These are phyloP conservation scores for Coemansia sp. DNA, from an alignment of 192 early-diverging fungal genomes.

Conservation along the genomic window DNA sequence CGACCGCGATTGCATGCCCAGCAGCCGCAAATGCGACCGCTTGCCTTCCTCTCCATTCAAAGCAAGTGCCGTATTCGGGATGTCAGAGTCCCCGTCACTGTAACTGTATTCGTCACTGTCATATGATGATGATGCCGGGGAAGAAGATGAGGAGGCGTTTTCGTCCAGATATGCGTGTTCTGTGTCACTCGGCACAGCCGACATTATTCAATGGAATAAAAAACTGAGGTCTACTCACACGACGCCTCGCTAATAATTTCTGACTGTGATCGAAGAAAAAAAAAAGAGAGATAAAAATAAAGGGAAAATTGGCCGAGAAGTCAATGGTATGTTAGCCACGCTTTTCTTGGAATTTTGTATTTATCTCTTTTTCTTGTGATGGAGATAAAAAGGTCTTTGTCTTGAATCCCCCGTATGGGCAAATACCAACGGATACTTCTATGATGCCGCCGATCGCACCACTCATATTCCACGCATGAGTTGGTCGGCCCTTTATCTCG, in stretches of 20 bases:
- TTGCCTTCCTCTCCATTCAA: background rate
- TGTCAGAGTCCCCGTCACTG: background rate
- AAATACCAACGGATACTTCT: background rate
- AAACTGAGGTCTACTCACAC: too few species aligned
- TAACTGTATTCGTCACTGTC: background rate
- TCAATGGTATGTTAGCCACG: background rate
- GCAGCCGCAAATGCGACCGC: slow-evolving; percentile 11
- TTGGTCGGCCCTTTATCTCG: background rate
- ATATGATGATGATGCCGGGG: background rate
- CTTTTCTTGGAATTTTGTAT: too few species aligned
- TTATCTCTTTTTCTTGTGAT: too few species aligned
- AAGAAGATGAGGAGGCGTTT: background rate
- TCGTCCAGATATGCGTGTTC: slow-evolving; percentile 1
- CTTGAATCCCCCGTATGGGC: slow-evolving; percentile 2
- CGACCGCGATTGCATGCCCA: slow-evolving; percentile 35
- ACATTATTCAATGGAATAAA: slow-evolving; percentile 1
- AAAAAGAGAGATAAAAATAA: background rate
- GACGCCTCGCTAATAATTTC: background rate
- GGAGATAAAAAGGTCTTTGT: too few species aligned
- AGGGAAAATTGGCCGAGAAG: background rate
- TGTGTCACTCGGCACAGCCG: background rate
- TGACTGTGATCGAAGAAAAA: background rate
- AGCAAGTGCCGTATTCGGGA: background rate
- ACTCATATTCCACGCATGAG: background rate
- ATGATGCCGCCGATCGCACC: background rate